Conservation (phyloP, 192 early-diverging fungal genomes). For the Pilaira anomala region DNA sequence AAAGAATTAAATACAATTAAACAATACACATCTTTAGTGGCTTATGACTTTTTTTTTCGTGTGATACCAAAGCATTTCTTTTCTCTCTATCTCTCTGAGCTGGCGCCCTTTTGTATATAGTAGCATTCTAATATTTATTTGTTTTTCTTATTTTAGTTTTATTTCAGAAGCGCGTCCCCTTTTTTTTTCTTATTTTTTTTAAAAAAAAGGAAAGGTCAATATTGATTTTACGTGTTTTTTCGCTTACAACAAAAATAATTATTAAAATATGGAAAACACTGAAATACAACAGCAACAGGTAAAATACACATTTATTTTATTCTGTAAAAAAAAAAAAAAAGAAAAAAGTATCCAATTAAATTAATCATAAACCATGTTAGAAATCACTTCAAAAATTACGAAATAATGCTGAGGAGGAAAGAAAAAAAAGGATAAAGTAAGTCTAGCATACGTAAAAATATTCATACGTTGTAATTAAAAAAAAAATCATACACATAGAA, state of each 20-base stretch:
- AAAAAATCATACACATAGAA: background rate
- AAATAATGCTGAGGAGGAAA: slow-evolving; percentile 15
- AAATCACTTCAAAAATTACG: slow-evolving; percentile 19
- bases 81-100: too few species aligned
- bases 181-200: slow-evolving; percentile 4
- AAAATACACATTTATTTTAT: too few species aligned
- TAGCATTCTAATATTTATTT: too few species aligned
- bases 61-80: too few species aligned
- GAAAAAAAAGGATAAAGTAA: slow-evolving; percentile 21
- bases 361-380: too few species aligned
- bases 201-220: too few species aligned
- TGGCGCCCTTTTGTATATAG: too few species aligned
- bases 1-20: too few species aligned
- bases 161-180: background rate
- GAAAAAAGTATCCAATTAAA: too few species aligned
- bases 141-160: slow-evolving; percentile 1
- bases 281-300: background rate
- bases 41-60: too few species aligned
- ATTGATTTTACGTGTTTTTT: slow-evolving; percentile 4
- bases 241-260: background rate
- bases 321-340: too few species aligned
- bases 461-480: slow-evolving; percentile 4
- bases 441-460: background rate
- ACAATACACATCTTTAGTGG: too few species aligned
- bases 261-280: background rate